Conservation (phyloP, 2,329 filamentous ascomycete genomes). For the Diplodia intermedia region DNA sequence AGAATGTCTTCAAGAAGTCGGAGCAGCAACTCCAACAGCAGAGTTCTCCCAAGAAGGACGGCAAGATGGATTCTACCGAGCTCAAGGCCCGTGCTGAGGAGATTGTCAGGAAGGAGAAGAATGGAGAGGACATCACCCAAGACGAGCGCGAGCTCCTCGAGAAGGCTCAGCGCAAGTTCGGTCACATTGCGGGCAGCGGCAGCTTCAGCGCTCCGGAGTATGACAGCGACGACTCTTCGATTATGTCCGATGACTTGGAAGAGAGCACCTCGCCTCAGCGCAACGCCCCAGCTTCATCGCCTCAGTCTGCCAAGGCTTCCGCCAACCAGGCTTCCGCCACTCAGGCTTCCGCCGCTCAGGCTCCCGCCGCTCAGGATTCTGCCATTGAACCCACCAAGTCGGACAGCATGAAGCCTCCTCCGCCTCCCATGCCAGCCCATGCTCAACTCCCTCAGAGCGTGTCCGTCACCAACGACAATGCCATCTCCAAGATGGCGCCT, state of each 20-base stretch:
- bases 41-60: neutral
- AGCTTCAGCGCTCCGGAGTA: slow-evolving; percentile 40
- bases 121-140: neutral
- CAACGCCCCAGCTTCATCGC: neutral
- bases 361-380: neutral
- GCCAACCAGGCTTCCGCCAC: no score
- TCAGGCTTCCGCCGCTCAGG: neutral
- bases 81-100: slow-evolving; percentile 23
- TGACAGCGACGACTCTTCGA: slow-evolving; percentile 37
- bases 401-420: slow-evolving; percentile 42
- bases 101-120: slow-evolving; percentile 12
- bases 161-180: slow-evolving; percentile 31
- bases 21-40: slow-evolving; percentile 5
- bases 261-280: neutral
- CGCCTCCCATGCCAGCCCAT: slow-evolving; percentile 46
- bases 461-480: neutral
- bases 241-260: slow-evolving; percentile 10
- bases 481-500: slow-evolving; percentile 2
- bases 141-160: slow-evolving; percentile 19
- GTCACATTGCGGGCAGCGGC: slow-evolving; percentile 34
- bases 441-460: slow-evolving; percentile 39
- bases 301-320: neutral
- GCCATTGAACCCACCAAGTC: slow-evolving; percentile 38
- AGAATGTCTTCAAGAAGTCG: slow-evolving; percentile 29
- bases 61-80: slow-evolving; percentile 1